Percentiles rank a stretch among this genome's conserved stretches.
phyloP scores from a whole-genome alignment of 257 asterid species.

The Primulina eburnea region DNA sequence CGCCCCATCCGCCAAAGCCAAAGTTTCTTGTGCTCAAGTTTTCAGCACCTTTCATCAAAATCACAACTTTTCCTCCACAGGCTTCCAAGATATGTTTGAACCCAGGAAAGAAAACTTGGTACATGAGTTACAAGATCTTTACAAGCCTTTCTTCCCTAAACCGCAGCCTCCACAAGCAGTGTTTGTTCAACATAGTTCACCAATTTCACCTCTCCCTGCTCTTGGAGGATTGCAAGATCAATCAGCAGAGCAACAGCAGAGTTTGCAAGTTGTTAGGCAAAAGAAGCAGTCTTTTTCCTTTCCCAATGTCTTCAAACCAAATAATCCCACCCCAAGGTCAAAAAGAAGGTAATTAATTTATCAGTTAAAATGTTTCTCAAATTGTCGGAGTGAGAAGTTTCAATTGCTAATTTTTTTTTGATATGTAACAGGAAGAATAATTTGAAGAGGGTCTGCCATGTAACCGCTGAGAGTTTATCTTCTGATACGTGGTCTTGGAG shows the following conservation, averaged over 20 bases:
- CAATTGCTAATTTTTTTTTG: not conserved
- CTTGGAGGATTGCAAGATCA: slow-evolving; percentile 21
- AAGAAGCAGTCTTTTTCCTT: slow-evolving; percentile 1
- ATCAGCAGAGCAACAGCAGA: slow-evolving; percentile 3
- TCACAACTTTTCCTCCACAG: not conserved
- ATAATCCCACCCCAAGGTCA: slow-evolving; percentile 16
- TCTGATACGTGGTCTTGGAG: slow-evolving; percentile 43
- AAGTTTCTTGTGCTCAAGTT: not conserved
- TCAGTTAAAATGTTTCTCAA: not conserved
- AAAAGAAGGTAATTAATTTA: slow-evolving; percentile 15
- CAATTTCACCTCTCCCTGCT: slow-evolving; percentile 24
- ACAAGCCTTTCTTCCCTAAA: slow-evolving; percentile 26
- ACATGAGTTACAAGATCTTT: slow-evolving; percentile 27
- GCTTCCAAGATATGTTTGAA: slow-evolving; percentile 24
- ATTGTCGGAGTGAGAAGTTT: not conserved
- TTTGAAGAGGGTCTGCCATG: slow-evolving; percentile 28
- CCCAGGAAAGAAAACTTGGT: slow-evolving; percentile 1
- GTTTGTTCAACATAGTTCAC: not conserved
- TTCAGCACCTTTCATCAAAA: slow-evolving; percentile 13
- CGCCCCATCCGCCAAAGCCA: not conserved
- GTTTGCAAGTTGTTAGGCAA: not conserved
- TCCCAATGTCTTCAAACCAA: slow-evolving; percentile 5
- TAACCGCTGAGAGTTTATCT: slow-evolving; percentile 28
- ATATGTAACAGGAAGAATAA: slow-evolving; percentile 31
- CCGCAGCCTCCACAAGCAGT: not conserved